A percentile compares a stretch with the other conserved stretches of the same genome.
These are phyloP conservation scores for Mallotus nudiflorus DNA, from an alignment of 345 rosid genomes.

Conservation along the genomic window DNA sequence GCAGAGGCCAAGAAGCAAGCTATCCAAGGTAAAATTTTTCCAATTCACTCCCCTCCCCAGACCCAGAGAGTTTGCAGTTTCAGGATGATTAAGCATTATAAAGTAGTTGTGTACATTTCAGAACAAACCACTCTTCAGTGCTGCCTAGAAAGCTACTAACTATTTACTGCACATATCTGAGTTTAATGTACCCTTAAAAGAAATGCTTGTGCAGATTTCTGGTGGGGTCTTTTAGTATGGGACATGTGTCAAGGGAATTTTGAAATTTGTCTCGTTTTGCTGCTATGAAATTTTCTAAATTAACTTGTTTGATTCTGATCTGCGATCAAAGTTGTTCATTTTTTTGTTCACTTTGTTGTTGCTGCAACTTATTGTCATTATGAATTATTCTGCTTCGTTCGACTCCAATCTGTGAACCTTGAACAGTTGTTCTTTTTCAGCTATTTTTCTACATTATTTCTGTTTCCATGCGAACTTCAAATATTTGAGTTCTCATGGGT, in stretches of 20 bases:
- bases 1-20: slow-evolving; percentile 69
- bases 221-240: background rate
- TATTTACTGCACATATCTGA: background rate
- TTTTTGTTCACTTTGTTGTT: background rate
- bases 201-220: background rate
- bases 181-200: background rate
- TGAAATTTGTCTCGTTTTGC: background rate
- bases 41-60: background rate
- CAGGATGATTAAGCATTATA: background rate
- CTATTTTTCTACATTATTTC: background rate
- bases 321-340: background rate
- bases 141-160: background rate
- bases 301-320: background rate
- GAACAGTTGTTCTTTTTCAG: no score
- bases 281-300: background rate
- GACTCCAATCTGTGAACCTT: no score
- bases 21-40: slow-evolving; percentile 47
- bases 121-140: background rate
- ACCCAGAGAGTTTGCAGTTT: background rate
- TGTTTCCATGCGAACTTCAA: background rate
- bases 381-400: no score
- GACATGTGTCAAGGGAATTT: background rate
- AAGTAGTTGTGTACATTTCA: background rate
- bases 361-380: background rate
- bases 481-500: background rate